These are phyloP conservation scores for Stipa capillata DNA, from an alignment of 176 grass and related monocot species.

Conservation along the genomic window DNA sequence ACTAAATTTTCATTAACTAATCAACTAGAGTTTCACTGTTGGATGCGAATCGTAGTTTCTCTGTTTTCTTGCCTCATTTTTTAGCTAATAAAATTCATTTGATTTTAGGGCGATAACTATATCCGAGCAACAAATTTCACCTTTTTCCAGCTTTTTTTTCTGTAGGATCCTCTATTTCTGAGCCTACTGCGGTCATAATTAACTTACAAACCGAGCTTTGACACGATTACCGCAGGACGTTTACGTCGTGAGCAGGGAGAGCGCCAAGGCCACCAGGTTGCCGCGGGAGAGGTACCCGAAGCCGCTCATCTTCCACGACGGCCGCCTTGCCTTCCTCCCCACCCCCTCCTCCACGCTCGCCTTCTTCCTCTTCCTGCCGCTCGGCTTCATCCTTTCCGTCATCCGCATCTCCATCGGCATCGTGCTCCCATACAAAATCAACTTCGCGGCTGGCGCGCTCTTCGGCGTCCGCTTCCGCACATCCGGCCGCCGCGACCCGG, in stretches of 20 bases:
- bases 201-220: neutral
- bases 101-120: too few species aligned
- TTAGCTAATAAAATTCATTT: too few species aligned
- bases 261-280: slow-evolving; percentile 15
- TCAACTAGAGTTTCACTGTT: too few species aligned
- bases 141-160: too few species aligned
- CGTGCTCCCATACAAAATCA: slow-evolving; percentile 44
- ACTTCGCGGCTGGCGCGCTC: neutral
- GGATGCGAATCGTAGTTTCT: too few species aligned
- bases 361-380: slow-evolving; percentile 61
- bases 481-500: neutral
- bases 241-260: slow-evolving; percentile 44
- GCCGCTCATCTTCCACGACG: slow-evolving; percentile 83
- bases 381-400: slow-evolving; percentile 45
- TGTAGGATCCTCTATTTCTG: too few species aligned
- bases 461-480: slow-evolving; percentile 43
- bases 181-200: neutral
- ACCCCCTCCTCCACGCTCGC: slow-evolving; percentile 36
- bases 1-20: too few species aligned
- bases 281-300: slow-evolving; percentile 64
- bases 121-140: too few species aligned
- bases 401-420: slow-evolving; percentile 45
- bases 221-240: slow-evolving; percentile 36
- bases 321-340: slow-evolving; percentile 66
- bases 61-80: too few species aligned